Evolutionary conservation across 2,329 filamentous ascomycete genomes (phyloP).

Genomic region (Pseudocercospora pini-densiflorae): DNA sequence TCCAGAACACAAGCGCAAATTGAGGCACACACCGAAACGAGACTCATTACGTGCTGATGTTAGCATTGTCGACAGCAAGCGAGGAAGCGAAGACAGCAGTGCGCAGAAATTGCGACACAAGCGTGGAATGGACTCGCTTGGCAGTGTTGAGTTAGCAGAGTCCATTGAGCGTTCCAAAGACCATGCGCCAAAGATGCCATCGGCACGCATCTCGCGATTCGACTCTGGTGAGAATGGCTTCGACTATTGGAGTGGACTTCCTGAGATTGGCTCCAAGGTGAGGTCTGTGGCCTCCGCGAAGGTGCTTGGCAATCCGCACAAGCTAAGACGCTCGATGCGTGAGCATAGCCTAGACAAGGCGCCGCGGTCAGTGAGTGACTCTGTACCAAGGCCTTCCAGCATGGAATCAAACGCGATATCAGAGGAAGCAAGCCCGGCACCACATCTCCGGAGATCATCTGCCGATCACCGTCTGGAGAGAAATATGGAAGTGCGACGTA

Average conservation of each 20-base stretch:
- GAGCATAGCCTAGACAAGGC: conserved; percentile 22
- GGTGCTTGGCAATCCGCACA: conserved; percentile 22
- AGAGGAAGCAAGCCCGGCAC: conserved; percentile 13
- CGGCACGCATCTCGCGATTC: conserved; percentile 12
- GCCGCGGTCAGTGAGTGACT: conserved; percentile 18
- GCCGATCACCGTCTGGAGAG: conserved; percentile 27
- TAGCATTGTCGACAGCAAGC: conserved; percentile 24
- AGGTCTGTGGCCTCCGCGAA: conserved; percentile 17
- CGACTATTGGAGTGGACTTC: conserved; percentile 22
- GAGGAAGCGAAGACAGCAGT: conserved; percentile 25
- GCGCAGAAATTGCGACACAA: conserved; percentile 26
- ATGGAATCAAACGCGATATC: conserved; percentile 12
- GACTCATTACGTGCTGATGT: conserved; percentile 32
- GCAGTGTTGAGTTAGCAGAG: conserved; percentile 15
- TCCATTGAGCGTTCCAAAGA: conserved; percentile 5
- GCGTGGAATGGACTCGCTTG: conserved; percentile 23
- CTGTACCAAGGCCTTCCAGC: conserved; percentile 17
- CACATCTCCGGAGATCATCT: conserved; percentile 26
- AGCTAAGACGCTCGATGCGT: conserved; percentile 24
- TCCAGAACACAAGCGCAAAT: conserved; percentile 27
- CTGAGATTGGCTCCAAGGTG: conserved; percentile 10
- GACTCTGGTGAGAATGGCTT: conserved; percentile 19
- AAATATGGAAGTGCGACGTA: conserved; percentile 27
- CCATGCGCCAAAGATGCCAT: conserved; percentile 1
- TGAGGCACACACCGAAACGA: conserved; percentile 32